Conservation (phyloP, 805 yeast genomes). For the Gaillardinia entomophila region DNA sequence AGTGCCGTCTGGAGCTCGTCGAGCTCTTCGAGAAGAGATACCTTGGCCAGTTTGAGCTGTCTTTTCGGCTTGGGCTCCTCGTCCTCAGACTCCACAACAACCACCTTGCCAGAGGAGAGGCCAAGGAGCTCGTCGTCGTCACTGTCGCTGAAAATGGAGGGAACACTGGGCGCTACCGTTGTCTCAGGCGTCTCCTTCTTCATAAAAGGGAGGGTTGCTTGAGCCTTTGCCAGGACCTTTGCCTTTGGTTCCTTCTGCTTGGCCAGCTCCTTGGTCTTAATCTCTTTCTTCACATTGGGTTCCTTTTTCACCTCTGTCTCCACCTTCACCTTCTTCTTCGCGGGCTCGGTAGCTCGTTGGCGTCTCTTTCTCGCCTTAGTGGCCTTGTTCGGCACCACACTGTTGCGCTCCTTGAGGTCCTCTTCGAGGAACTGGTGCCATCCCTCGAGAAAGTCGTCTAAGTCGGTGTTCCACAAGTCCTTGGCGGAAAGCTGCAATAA, state of each 20-base stretch:
- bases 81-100: not conserved
- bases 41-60: constrained; percentile 3
- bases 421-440: constrained; percentile 65
- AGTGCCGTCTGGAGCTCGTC: constrained; percentile 14
- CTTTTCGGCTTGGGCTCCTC: constrained; percentile 3
- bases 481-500: constrained; percentile 69
- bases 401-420: constrained; percentile 57
- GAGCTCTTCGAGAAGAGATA: constrained; percentile 15
- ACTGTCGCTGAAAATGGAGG: constrained; percentile 23
- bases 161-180: constrained; percentile 6
- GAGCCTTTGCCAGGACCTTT: constrained; percentile 1
- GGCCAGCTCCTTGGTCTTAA: constrained; percentile 2
- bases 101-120: constrained; percentile 4
- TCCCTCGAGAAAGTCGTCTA: constrained; percentile 62
- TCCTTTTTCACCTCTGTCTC: constrained; percentile 5
- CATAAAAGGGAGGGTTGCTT: not conserved
- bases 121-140: constrained; percentile 30
- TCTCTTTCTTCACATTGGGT: constrained; percentile 7
- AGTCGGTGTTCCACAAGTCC: constrained; percentile 82
- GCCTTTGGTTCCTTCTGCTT: constrained; percentile 1
- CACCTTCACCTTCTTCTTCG: not conserved
- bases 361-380: constrained; percentile 30
- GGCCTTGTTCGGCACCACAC: constrained; percentile 40
- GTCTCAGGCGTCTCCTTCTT: constrained; percentile 6
- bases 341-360: constrained; percentile 1